These are phyloP conservation scores for Collybia mongolica DNA, from an alignment of 768 basidiomycete species.

Conservation along the genomic window DNA sequence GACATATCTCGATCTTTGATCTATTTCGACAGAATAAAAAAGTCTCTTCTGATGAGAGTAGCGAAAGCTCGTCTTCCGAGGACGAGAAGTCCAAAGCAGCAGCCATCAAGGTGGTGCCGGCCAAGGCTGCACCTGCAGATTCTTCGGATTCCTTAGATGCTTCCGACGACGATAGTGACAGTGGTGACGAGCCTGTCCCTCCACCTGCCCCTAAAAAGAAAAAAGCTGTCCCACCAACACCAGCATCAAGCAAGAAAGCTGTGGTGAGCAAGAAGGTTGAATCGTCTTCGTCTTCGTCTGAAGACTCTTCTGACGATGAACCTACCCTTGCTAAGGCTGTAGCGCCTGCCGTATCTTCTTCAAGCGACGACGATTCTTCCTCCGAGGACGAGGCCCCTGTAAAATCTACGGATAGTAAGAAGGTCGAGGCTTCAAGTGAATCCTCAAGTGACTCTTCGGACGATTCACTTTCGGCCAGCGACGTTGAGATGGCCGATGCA, in stretches of 20 bases:
- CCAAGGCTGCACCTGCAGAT: constrained; percentile 32
- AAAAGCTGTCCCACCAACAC: constrained; percentile 11
- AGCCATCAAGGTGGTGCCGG: constrained; percentile 38
- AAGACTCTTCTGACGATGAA: neutral
- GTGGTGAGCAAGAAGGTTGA: neutral
- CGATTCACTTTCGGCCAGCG: constrained; percentile 38
- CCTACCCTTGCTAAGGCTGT: neutral
- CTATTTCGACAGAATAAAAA: constrained; percentile 23
- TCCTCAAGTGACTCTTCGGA: constrained; percentile 18
- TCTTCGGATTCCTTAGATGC: constrained; percentile 27
- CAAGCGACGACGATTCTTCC: constrained; percentile 17
- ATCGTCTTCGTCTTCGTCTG: constrained; percentile 1
- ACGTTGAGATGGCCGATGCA: constrained; percentile 60
- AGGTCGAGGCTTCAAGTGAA: constrained; percentile 17
- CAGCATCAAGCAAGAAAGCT: constrained; percentile 18
- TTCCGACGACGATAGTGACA: constrained; percentile 12
- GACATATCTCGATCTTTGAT: neutral
- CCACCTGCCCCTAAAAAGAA: constrained; percentile 20
- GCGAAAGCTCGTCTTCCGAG: constrained; percentile 41
- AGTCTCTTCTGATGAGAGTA: constrained; percentile 43
- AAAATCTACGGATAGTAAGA: constrained; percentile 20
- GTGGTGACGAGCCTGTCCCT: constrained; percentile 30
- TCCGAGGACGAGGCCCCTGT: constrained; percentile 27
- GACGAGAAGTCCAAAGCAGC: constrained; percentile 60
- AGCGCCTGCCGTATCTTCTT: neutral